Percentiles rank a stretch among this genome's conserved stretches.
These are phyloP conservation scores for Syzygium grande DNA, from an alignment of 345 rosid genomes.

Conservation along the genomic window DNA sequence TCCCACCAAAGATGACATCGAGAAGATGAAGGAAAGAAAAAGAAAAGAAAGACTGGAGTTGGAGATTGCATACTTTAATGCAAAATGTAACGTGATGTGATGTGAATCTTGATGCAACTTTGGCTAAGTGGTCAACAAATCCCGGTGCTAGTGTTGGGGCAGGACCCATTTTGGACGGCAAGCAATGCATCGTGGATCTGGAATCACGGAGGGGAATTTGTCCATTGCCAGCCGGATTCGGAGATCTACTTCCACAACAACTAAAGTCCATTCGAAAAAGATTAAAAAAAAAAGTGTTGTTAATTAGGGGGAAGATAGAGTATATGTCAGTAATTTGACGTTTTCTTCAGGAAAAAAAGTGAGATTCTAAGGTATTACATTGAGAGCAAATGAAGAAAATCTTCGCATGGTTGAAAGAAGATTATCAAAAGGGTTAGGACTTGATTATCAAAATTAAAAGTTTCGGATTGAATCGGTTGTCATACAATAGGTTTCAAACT, in stretches of 20 bases:
- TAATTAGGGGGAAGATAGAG: not conserved
- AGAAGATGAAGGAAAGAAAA: not conserved
- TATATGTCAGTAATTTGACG: too few relatives aligned
- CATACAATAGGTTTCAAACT: not conserved
- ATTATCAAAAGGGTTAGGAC: too few relatives aligned
- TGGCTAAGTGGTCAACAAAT: not conserved
- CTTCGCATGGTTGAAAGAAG: not conserved
- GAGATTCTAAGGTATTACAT: not conserved
- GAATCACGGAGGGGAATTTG: not conserved
- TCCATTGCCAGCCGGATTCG: not conserved
- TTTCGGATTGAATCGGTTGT: too few relatives aligned
- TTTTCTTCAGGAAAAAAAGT: not conserved
- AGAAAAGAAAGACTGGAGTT: not conserved
- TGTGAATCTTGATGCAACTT: not conserved
- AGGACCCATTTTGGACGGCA: not conserved
- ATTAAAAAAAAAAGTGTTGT: not conserved
- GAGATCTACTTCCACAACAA: not conserved
- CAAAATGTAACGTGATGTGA: not conserved
- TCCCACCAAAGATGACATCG: not conserved
- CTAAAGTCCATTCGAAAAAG: not conserved
- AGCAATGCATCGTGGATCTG: not conserved
- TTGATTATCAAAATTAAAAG: too few relatives aligned
- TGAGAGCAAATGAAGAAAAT: not conserved
- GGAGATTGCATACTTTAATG: not conserved
- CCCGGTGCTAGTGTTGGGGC: not conserved